Evolutionary conservation across 805 yeast species (phyloP), one percentile per base, ranked within the genome.

Genomic region (Candida michaelii): DNA sequence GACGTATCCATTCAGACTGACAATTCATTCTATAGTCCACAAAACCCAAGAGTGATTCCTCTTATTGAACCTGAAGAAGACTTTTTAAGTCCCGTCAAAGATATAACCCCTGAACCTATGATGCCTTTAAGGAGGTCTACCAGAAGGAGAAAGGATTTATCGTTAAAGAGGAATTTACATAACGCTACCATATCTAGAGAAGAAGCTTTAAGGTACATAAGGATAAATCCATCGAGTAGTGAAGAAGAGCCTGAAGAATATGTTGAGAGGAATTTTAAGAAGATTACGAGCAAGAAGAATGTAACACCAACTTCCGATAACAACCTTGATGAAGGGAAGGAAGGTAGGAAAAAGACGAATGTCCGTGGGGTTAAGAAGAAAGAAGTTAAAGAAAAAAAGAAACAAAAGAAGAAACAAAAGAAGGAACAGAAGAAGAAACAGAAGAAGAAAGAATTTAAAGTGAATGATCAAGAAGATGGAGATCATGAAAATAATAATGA

Each of bases 121-220:
- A n/a, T n/a, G 5, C 5, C 4, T 18, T 5, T 17, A 31, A 18
- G 25, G 15, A 18, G 17, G 14, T 17, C 27, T 4, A 17, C 25
- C 24, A 19, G 36, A n/a, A 40, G 25, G 2, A 43, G 39, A 19
- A 39, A 41, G 29, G 39, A 17, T 39, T 5, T 15, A 2, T 31
- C 39, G 11, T 39, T 23, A 17, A 33, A 33, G 12, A 34, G 27
- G 25, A 31, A 19, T 17, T 15, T 36, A n/a, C 21, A 29, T 5
- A 25, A 32, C 11, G 12, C 27, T 33, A 5, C 9, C 27, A 16
- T 31, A 5, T 7, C 35, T 19, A 17, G 33, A 27, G 40, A 37
- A 4, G 40, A 34, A 11, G 18, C 15, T 18, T n/a, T 34, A 11
- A 34, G n/a, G 16, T 27, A 24, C n/a, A 19, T 37, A 14, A 7